Conservation (phyloP, 176 grass and related monocot species). For the Leersia perrieri region DNA sequence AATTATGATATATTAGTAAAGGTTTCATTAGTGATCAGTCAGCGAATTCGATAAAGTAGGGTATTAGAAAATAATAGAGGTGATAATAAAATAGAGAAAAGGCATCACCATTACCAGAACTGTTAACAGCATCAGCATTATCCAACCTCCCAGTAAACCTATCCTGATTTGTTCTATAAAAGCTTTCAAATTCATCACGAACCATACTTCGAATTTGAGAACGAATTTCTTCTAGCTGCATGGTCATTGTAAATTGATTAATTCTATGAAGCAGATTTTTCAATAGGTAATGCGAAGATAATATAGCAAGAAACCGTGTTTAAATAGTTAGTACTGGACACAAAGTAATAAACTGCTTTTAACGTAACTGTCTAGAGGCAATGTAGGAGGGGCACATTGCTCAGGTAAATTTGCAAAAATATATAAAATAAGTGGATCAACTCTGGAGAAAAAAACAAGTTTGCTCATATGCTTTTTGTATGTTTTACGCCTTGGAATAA, state of each 20-base stretch:
- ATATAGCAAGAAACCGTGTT: background rate
- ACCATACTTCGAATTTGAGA: slow-evolving; percentile 40
- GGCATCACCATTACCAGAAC: slow-evolving; percentile 25
- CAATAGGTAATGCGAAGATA: background rate
- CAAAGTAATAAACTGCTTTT: background rate
- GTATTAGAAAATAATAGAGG: background rate
- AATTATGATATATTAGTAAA: slow-evolving; percentile 12
- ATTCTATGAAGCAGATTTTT: background rate
- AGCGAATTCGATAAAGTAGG: background rate
- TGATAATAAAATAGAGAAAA: background rate
- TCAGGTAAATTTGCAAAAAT: background rate
- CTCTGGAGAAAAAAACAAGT: background rate
- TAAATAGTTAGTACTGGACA: background rate
- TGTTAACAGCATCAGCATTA: slow-evolving; percentile 15
- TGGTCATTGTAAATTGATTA: slow-evolving; percentile 17
- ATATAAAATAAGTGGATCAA: background rate
- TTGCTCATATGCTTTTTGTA: background rate
- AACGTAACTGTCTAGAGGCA: background rate
- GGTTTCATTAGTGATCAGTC: slow-evolving; percentile 14
- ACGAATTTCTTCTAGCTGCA: slow-evolving; percentile 41
- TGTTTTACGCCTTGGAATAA: background rate
- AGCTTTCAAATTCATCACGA: slow-evolving; percentile 40
- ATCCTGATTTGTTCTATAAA: slow-evolving; percentile 1
- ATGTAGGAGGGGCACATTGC: background rate
- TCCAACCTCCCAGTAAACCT: background rate